Percentiles rank a stretch among this genome's conserved stretches.
These are phyloP conservation scores for Letharia lupina DNA, from an alignment of 495 filamentous ascomycete genomes.

Conservation along the genomic window DNA sequence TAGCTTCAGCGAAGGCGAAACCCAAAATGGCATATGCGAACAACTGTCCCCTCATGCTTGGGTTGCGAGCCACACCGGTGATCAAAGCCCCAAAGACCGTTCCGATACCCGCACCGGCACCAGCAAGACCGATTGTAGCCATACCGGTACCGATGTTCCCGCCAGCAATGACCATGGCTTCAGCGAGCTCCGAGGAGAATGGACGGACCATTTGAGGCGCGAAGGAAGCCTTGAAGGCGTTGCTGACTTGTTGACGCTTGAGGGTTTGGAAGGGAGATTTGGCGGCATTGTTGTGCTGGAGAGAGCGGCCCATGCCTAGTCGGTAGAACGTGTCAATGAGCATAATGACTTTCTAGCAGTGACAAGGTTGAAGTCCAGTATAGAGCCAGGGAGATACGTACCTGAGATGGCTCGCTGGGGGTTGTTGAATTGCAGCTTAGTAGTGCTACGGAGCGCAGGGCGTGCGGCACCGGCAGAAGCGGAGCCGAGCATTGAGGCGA, in stretches of 20 bases:
- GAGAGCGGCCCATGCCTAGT: slow-evolving; percentile 10
- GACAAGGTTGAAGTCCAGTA: not conserved
- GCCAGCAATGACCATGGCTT: slow-evolving; percentile 79
- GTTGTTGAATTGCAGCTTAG: slow-evolving; percentile 17
- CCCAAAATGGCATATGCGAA: slow-evolving; percentile 91
- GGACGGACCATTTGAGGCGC: slow-evolving; percentile 53
- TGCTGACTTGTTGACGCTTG: slow-evolving; percentile 58
- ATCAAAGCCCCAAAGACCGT: slow-evolving; percentile 83
- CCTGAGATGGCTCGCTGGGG: slow-evolving; percentile 21
- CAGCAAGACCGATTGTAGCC: slow-evolving; percentile 80
- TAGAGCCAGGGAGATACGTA: not conserved
- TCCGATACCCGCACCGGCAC: slow-evolving; percentile 90
- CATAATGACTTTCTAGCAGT: not conserved
- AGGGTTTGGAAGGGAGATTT: slow-evolving; percentile 43
- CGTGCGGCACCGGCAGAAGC: slow-evolving; percentile 12
- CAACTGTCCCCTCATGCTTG: slow-evolving; percentile 78
- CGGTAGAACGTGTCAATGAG: not conserved
- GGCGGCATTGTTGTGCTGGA: slow-evolving; percentile 26
- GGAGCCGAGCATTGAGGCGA: slow-evolving; percentile 16
- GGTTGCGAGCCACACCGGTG: slow-evolving; percentile 79
- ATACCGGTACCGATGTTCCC: slow-evolving; percentile 82
- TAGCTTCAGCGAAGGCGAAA: slow-evolving; percentile 91
- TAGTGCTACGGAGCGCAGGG: slow-evolving; percentile 15
- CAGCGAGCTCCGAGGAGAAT: slow-evolving; percentile 74
- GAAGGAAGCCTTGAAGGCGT: slow-evolving; percentile 55